Percentiles rank a stretch among this genome's conserved stretches.
These are phyloP conservation scores for Tylopilus sp. DNA, from an alignment of 768 basidiomycete species.

Conservation along the genomic window DNA sequence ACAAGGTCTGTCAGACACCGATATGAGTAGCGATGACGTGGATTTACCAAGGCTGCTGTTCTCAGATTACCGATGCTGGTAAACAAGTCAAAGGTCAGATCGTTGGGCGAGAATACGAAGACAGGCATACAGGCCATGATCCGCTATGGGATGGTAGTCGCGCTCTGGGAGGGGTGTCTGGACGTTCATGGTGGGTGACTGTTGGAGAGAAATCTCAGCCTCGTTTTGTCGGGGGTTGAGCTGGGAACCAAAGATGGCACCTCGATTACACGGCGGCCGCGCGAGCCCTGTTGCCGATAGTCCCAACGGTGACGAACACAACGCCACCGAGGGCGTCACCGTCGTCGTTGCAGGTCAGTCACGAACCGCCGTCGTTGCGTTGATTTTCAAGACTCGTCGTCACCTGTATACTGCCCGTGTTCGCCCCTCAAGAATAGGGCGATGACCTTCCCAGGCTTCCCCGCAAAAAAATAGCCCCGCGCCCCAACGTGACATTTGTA, in stretches of 20 bases:
- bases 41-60: slow-evolving; percentile 68
- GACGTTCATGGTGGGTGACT: slow-evolving; percentile 40
- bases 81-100: slow-evolving; percentile 7
- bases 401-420: too few species aligned
- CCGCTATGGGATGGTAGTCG: slow-evolving; percentile 72
- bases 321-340: background rate
- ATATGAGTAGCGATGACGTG: background rate
- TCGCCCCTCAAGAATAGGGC: too few species aligned
- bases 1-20: slow-evolving; percentile 5
- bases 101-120: background rate
- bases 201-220: background rate
- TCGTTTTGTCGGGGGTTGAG: background rate
- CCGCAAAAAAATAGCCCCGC: background rate
- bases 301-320: background rate
- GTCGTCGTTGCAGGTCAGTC: background rate
- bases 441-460: background rate
- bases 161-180: slow-evolving; percentile 51
- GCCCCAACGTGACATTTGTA: too few species aligned
- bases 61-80: slow-evolving; percentile 77
- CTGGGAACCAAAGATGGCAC: slow-evolving; percentile 7
- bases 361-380: background rate
- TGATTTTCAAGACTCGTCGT: too few species aligned
- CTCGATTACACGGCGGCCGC: slow-evolving; percentile 4
- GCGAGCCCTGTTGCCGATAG: background rate
- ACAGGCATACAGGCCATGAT: slow-evolving; percentile 70